Conservation (phyloP, 768 basidiomycete genomes). For the Pholiota microspora region DNA sequence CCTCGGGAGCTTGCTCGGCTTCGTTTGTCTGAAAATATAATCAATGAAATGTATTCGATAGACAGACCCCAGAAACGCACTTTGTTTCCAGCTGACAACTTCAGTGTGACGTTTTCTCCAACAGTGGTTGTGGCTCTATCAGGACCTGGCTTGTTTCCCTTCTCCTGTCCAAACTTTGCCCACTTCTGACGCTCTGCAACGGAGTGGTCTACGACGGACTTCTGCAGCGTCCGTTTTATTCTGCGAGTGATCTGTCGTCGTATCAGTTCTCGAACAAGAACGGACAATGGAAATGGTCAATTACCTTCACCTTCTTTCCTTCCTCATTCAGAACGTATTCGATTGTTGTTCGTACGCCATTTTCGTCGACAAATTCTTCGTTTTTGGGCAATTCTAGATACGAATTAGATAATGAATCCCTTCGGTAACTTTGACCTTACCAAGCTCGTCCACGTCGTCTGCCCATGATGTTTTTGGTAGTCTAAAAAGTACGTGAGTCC, state of each 20-base stretch:
- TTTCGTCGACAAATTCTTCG: constrained; percentile 77
- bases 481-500: constrained; percentile 22
- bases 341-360: constrained; percentile 82
- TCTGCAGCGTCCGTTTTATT: constrained; percentile 84
- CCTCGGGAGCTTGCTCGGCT: constrained; percentile 62
- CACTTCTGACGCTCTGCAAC: constrained; percentile 94
- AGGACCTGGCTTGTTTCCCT: constrained; percentile 82
- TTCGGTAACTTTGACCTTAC: constrained; percentile 26
- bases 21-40: constrained; percentile 43
- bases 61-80: constrained; percentile 26
- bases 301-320: constrained; percentile 91
- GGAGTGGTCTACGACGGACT: constrained; percentile 88
- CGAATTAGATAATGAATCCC: background rate
- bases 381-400: constrained; percentile 47
- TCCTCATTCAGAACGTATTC: constrained; percentile 88
- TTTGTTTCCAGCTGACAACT: constrained; percentile 59
- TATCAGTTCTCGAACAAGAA: background rate
- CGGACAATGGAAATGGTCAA: constrained; percentile 9
- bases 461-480: constrained; percentile 79
- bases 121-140: constrained; percentile 94
- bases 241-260: constrained; percentile 72
- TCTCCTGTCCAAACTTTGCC: constrained; percentile 92
- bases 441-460: constrained; percentile 81
- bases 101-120: constrained; percentile 54
- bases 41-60: background rate